A percentile compares a stretch with the other conserved stretches of the same genome.
phyloP scores from a whole-genome alignment of 148 eudicot genomes.

The Rhododendron kiyosumense region DNA sequence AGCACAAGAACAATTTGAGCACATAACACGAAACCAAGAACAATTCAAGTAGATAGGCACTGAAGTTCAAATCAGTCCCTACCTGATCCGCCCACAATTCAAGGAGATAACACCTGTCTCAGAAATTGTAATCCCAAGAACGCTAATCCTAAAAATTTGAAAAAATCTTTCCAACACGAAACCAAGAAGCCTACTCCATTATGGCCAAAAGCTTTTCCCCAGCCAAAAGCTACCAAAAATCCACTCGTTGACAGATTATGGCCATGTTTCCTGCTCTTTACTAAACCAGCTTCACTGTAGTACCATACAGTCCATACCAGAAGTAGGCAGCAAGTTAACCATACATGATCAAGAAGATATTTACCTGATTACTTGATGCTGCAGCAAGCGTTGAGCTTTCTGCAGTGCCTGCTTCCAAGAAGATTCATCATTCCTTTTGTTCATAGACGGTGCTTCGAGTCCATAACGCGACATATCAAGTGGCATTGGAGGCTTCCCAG shows the following conservation, averaged over 20 bases:
- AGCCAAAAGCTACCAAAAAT: background rate
- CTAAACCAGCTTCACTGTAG: background rate
- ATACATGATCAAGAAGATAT: background rate
- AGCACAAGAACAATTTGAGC: no score
- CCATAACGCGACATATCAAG: slow-evolving; percentile 81
- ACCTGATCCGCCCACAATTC: background rate
- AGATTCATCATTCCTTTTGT: slow-evolving; percentile 82
- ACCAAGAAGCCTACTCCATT: background rate
- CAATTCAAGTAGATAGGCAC: background rate
- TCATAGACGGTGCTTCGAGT: slow-evolving; percentile 66
- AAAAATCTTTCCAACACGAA: background rate
- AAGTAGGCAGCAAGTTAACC: background rate
- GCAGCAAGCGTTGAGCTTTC: slow-evolving; percentile 81
- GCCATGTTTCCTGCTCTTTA: background rate
- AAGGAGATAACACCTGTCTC: background rate
- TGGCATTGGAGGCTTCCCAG: slow-evolving; percentile 81
- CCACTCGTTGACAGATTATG: background rate
- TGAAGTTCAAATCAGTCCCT: background rate
- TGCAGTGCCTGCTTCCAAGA: slow-evolving; percentile 89
- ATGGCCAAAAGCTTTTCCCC: background rate
- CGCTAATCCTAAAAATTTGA: background rate
- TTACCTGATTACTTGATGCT: slow-evolving; percentile 91
- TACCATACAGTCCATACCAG: background rate
- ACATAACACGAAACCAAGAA: no score
- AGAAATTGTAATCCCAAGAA: background rate